phyloP scores from a whole-genome alignment of 108 stramenopile genomes.

The Cylindrotheca closterium region DNA sequence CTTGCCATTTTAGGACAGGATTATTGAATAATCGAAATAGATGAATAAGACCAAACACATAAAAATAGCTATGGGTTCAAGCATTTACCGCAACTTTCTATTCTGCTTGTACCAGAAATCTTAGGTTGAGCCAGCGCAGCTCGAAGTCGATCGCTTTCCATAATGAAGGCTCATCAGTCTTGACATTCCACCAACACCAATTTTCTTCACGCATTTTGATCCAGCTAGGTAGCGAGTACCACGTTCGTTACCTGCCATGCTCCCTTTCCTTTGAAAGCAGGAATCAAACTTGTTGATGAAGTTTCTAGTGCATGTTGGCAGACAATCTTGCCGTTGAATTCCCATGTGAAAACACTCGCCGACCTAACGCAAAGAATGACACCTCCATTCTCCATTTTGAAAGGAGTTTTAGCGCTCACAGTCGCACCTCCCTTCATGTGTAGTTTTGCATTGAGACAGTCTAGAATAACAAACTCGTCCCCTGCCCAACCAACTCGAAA shows the following conservation, averaged over 20 bases:
- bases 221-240: no score
- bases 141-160: no score
- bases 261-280: not conserved
- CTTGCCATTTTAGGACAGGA: no score
- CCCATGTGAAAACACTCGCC: not conserved
- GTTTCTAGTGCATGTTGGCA: not conserved
- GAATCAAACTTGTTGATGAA: not conserved
- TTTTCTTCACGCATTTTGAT: no score
- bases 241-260: not conserved
- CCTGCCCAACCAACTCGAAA: not conserved
- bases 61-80: no score
- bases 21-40: no score
- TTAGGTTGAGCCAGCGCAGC: no score
- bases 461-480: not conserved
- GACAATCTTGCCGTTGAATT: not conserved
- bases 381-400: not conserved
- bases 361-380: not conserved
- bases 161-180: no score
- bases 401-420: not conserved
- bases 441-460: not conserved
- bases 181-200: no score
- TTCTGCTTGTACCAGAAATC: no score
- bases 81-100: no score
- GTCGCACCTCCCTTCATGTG: not conserved
- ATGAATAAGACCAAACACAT: no score